Evolutionary conservation across 2,329 filamentous ascomycete genomes (phyloP).

Genomic region (Neurospora sp.): DNA sequence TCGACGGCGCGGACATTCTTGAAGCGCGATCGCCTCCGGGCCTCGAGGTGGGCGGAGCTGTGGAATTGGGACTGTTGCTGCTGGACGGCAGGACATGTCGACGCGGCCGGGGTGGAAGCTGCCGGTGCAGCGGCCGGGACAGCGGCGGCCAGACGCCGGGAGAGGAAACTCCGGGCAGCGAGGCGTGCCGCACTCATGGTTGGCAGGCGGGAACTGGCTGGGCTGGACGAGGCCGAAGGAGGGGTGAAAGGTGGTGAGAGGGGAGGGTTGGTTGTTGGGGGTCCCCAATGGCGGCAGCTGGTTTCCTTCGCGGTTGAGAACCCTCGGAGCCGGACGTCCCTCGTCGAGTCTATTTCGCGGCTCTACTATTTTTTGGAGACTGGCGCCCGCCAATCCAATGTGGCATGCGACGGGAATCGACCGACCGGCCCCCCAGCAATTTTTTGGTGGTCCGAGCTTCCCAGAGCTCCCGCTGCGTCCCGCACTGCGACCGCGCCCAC

Average conservation of each 20-base stretch:
- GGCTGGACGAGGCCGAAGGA: conserved; percentile 17
- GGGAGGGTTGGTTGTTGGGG: not conserved
- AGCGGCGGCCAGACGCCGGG: conserved; percentile 35
- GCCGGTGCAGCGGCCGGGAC: conserved; percentile 12
- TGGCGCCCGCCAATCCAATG: not conserved
- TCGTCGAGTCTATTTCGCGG: conserved; percentile 2
- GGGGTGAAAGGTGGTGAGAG: not conserved
- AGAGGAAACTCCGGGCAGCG: conserved; percentile 40
- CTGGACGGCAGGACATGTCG: conserved; percentile 25
- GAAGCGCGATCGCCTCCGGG: conserved; percentile 39
- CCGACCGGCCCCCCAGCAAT: conserved; percentile 9
- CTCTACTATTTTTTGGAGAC: not conserved
- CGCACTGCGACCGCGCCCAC: not conserved
- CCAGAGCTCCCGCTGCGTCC: not conserved
- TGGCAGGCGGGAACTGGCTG: not conserved
- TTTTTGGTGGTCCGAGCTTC: conserved; percentile 16
- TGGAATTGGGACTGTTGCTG: conserved; percentile 33
- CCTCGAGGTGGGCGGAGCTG: conserved; percentile 37
- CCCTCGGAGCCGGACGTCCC: conserved; percentile 1
- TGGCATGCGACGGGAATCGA: not conserved
- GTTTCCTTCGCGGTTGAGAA: not conserved
- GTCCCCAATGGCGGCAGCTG: not conserved
- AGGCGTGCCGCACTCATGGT: conserved; percentile 47
- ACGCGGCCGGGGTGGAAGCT: conserved; percentile 15
- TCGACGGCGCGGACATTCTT: conserved; percentile 42